These are phyloP conservation scores for Phytopythium ostracodes DNA, from an alignment of 352 stramenopile genomes.

Conservation along the genomic window DNA sequence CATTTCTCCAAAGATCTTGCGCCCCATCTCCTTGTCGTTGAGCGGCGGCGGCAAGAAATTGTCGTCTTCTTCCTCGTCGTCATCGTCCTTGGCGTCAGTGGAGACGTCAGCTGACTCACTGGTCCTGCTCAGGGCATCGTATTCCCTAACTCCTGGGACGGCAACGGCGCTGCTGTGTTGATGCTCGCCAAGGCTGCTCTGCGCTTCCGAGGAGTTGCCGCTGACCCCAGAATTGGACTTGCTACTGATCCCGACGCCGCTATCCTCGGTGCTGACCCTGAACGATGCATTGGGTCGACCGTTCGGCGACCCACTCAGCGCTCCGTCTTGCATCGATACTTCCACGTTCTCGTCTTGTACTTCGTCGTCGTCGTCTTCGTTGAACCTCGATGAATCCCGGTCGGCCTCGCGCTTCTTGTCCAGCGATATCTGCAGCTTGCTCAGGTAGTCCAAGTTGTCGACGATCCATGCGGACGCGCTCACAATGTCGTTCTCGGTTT, in stretches of 20 bases:
- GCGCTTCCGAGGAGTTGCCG: background rate
- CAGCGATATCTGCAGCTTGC: slow-evolving; percentile 64
- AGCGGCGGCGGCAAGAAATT: slow-evolving; percentile 19
- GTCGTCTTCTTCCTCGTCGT: background rate
- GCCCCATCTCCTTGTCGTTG: slow-evolving; percentile 78
- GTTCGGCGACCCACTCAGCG: background rate
- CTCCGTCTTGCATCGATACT: no score
- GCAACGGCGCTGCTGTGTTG: background rate
- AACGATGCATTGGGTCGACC: background rate
- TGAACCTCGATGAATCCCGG: slow-evolving; percentile 27
- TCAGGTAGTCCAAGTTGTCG: slow-evolving; percentile 91
- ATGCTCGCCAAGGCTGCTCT: background rate
- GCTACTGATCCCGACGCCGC: background rate
- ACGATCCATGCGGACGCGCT: slow-evolving; percentile 91
- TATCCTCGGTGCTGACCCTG: background rate
- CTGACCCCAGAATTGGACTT: background rate
- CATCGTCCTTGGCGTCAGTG: background rate
- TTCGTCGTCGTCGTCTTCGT: slow-evolving; percentile 67
- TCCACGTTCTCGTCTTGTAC: background rate
- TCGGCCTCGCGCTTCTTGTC: slow-evolving; percentile 62
- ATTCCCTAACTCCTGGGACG: no score
- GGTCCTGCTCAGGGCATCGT: background rate
- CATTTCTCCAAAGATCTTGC: slow-evolving; percentile 84
- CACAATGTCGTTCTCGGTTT: slow-evolving; percentile 90
- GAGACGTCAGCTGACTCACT: background rate